Conservation (phyloP, 805 yeast species). For the Hanseniaspora lindneri region DNA sequence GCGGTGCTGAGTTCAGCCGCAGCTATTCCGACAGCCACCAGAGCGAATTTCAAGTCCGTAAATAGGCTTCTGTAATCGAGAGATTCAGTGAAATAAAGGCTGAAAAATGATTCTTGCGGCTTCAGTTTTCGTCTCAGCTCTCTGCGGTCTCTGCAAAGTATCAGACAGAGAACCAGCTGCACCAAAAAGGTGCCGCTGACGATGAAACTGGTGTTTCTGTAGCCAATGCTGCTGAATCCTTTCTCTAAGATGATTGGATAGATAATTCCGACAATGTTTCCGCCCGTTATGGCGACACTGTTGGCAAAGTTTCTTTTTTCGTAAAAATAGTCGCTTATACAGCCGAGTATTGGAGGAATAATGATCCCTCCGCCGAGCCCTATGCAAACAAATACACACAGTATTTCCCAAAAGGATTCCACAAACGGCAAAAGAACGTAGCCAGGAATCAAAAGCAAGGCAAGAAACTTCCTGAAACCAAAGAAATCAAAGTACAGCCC, state of each 20-base stretch:
- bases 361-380: conserved; percentile 45
- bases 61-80: conserved; percentile 32
- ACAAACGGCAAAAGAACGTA: conserved; percentile 44
- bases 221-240: conserved; percentile 40
- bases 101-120: background rate
- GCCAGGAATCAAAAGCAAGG: conserved; percentile 36
- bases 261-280: conserved; percentile 53
- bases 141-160: conserved; percentile 31
- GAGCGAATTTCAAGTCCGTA: conserved; percentile 34
- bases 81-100: conserved; percentile 22
- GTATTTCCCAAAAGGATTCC: conserved; percentile 42
- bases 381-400: conserved; percentile 42
- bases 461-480: conserved; percentile 38
- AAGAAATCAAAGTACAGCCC: conserved; percentile 48
- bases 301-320: conserved; percentile 46
- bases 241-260: conserved; percentile 44
- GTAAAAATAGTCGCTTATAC: conserved; percentile 51
- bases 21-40: conserved; percentile 17
- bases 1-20: conserved; percentile 43
- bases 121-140: conserved; percentile 12
- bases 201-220: conserved; percentile 47
- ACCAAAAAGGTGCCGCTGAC: conserved; percentile 30
- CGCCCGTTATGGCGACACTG: conserved; percentile 55
- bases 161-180: conserved; percentile 25
- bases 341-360: conserved; percentile 44